A percentile compares a stretch with the other conserved stretches of the same genome.
These are phyloP conservation scores for Leccinum rimulosum DNA, from an alignment of 768 basidiomycete genomes.

Conservation along the genomic window DNA sequence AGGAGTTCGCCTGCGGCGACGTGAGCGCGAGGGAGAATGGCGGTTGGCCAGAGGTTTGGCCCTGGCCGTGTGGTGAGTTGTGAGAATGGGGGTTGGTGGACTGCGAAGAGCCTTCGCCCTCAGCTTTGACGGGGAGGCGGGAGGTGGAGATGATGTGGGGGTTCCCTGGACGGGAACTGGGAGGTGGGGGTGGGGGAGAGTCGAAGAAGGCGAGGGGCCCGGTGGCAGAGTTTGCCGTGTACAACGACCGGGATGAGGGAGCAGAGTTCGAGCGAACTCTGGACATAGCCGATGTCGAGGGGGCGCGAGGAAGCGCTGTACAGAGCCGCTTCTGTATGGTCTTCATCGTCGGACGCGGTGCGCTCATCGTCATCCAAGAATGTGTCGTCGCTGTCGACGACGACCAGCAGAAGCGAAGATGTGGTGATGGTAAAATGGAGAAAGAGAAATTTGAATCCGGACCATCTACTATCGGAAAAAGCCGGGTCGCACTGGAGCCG, in stretches of 20 bases:
- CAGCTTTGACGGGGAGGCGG: constrained; percentile 46
- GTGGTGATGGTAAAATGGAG: background rate
- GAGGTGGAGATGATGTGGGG: constrained; percentile 39
- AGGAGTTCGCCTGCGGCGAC: constrained; percentile 37
- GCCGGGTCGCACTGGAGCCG: constrained; percentile 14
- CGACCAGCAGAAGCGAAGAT: constrained; percentile 2
- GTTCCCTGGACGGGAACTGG: constrained; percentile 40
- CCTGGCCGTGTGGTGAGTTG: constrained; percentile 36
- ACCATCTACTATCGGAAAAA: constrained; percentile 13
- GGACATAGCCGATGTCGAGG: constrained; percentile 33
- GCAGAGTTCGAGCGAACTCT: constrained; percentile 45
- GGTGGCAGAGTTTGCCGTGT: constrained; percentile 34
- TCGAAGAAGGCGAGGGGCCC: constrained; percentile 42
- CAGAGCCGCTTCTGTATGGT: constrained; percentile 52
- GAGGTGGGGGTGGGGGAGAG: constrained; percentile 36
- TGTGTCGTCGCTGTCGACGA: constrained; percentile 15
- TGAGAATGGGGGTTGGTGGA: constrained; percentile 29
- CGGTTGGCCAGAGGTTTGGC: constrained; percentile 30
- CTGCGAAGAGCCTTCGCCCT: constrained; percentile 42
- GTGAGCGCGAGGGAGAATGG: constrained; percentile 46
- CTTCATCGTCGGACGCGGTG: constrained; percentile 44
- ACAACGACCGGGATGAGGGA: constrained; percentile 41
- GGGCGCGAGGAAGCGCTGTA: constrained; percentile 39
- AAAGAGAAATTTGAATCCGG: background rate
- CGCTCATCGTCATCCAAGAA: constrained; percentile 27